Percentiles rank a stretch among this genome's conserved stretches.
These are phyloP conservation scores for Friedmanniomyces simplex DNA, from an alignment of 495 filamentous ascomycete genomes.

Conservation along the genomic window DNA sequence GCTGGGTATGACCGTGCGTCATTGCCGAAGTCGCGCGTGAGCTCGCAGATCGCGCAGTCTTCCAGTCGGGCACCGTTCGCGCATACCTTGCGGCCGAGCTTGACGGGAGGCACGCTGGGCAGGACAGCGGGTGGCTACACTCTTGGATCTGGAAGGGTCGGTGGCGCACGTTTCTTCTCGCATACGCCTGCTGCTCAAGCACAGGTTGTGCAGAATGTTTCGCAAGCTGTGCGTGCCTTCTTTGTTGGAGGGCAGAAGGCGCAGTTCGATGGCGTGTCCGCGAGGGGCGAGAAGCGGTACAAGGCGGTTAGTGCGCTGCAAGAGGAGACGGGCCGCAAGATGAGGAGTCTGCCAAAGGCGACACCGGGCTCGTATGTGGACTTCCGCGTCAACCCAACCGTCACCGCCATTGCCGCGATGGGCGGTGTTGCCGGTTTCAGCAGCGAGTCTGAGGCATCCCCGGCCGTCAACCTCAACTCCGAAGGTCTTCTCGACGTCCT, in stretches of 20 bases:
- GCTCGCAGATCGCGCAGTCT: conserved; percentile 52
- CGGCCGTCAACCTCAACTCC: conserved; percentile 50
- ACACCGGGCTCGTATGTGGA: conserved; percentile 71
- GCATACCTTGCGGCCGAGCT: conserved; percentile 78
- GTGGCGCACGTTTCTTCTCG: conserved; percentile 77
- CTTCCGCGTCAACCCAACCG: conserved; percentile 75
- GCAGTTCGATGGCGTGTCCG: conserved; percentile 64
- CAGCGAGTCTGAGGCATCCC: conserved; percentile 1
- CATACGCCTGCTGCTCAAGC: conserved; percentile 75
- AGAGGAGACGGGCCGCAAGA: conserved; percentile 54
- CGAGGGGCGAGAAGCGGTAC: conserved; percentile 65
- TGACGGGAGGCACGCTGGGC: conserved; percentile 78
- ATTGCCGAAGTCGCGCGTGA: conserved; percentile 54
- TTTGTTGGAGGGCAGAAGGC: conserved; percentile 77
- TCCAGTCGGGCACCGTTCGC: conserved; percentile 78
- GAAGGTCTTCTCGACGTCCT: conserved; percentile 74
- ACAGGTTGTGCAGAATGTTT: conserved; percentile 91
- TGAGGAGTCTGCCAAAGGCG: conserved; percentile 42
- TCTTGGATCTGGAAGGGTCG: conserved; percentile 56
- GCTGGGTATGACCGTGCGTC: conserved; percentile 43
- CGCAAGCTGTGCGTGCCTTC: conserved; percentile 79
- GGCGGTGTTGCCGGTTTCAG: conserved; percentile 28
- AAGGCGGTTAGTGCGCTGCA: conserved; percentile 58
- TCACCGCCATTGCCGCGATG: conserved; percentile 67
- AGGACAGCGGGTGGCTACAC: conserved; percentile 82